These are phyloP conservation scores for Cystobasidium sp. DNA, from an alignment of 1,284 basidiomycete genomes.

Conservation along the genomic window DNA sequence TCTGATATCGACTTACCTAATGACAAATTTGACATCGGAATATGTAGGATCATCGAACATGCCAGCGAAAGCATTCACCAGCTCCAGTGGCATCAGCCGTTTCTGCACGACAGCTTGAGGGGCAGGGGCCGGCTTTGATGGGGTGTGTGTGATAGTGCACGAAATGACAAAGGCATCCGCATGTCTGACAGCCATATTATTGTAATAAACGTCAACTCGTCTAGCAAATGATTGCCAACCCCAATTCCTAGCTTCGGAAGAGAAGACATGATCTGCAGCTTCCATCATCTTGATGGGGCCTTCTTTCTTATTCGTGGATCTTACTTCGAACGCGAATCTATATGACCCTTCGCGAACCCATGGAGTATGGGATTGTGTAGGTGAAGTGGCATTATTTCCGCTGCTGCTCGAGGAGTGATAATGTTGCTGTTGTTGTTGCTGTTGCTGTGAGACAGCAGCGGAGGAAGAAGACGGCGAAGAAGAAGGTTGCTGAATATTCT, in stretches of 20 bases:
- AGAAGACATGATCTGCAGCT: slow-evolving; percentile 58
- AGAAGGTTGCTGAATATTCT: neutral
- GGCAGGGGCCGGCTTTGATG: slow-evolving; percentile 43
- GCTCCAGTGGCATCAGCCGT: slow-evolving; percentile 51
- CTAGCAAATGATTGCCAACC: slow-evolving; percentile 55
- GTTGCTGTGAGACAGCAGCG: slow-evolving; percentile 3
- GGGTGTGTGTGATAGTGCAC: slow-evolving; percentile 56
- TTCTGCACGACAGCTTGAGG: slow-evolving; percentile 37
- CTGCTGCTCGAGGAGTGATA: neutral
- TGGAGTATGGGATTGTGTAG: slow-evolving; percentile 18
- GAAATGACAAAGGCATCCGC: slow-evolving; percentile 57
- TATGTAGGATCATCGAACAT: slow-evolving; percentile 55
- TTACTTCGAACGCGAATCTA: slow-evolving; percentile 54
- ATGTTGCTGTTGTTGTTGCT: neutral
- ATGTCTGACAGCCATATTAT: slow-evolving; percentile 51
- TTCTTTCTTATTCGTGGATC: slow-evolving; percentile 47
- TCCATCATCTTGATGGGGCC: slow-evolving; percentile 55
- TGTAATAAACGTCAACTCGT: slow-evolving; percentile 55
- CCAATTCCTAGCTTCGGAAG: slow-evolving; percentile 57
- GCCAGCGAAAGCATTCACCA: slow-evolving; percentile 52
- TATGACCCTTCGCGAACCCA: slow-evolving; percentile 54
- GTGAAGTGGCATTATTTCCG: neutral
- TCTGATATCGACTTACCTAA: slow-evolving; percentile 44
- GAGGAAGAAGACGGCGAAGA: neutral
- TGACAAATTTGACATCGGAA: slow-evolving; percentile 53